phyloP scores from a whole-genome alignment of 2,329 filamentous ascomycete genomes.

The Orbilia ellipsospora region DNA sequence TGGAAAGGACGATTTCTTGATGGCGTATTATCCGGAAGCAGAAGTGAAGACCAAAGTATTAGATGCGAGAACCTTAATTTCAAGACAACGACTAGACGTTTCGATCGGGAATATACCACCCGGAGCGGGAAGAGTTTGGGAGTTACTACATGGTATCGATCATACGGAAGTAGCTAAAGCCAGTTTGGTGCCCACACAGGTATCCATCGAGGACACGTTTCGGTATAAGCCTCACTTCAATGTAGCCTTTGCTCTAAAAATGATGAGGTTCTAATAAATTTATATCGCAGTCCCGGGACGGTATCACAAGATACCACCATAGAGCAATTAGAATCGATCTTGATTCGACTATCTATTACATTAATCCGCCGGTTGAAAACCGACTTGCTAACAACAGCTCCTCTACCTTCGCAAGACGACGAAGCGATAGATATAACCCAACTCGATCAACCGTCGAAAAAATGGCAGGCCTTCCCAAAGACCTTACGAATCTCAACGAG shows the following conservation, averaged over 20 bases:
- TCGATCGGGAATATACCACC: conserved; percentile 74
- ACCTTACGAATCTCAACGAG: conserved; percentile 84
- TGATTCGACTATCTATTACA: conserved; percentile 56
- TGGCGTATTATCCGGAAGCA: conserved; percentile 43
- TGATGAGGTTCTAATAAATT: conserved; percentile 73
- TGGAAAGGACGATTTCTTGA: conserved; percentile 45
- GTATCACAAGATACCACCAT: conserved; percentile 69
- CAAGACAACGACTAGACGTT: conserved; percentile 35
- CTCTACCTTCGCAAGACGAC: conserved; percentile 48
- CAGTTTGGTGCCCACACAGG: conserved; percentile 80
- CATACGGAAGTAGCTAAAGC: conserved; percentile 77
- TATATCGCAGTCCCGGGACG: conserved; percentile 62
- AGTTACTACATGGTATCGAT: conserved; percentile 83
- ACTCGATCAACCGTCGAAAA: conserved; percentile 55
- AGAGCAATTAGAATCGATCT: conserved; percentile 63
- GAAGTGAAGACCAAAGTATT: conserved; percentile 47
- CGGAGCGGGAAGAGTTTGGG: conserved; percentile 76
- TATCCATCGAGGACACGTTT: conserved; percentile 96
- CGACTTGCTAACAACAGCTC: conserved; percentile 54
- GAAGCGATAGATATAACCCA: conserved; percentile 42
- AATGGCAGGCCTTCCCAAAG: conserved; percentile 82
- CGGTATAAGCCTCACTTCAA: conserved; percentile 71
- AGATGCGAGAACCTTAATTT: conserved; percentile 38
- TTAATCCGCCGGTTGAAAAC: conserved; percentile 61
- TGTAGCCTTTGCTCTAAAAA: conserved; percentile 56